Conservation (phyloP, 2,329 filamentous ascomycete genomes). For the Botrytis aclada region DNA sequence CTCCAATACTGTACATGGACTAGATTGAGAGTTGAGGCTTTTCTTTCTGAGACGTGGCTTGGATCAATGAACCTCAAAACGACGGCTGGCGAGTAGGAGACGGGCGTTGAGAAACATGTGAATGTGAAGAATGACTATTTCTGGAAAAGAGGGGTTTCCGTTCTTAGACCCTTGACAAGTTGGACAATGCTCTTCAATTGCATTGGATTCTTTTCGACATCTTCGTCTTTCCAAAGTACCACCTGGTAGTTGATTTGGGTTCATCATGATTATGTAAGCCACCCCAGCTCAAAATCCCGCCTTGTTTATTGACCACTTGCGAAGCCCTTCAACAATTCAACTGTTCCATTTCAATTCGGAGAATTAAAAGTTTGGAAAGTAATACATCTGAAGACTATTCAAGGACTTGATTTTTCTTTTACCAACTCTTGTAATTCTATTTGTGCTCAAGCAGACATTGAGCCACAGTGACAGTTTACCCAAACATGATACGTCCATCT, state of each 20-base stretch:
- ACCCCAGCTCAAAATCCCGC: background rate
- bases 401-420: too few relatives aligned
- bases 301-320: too few relatives aligned
- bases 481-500: too few relatives aligned
- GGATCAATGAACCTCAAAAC: background rate
- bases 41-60: background rate
- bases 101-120: background rate
- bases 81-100: background rate
- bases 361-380: too few relatives aligned
- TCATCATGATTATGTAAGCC: background rate
- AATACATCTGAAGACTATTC: too few relatives aligned
- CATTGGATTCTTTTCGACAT: background rate
- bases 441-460: too few relatives aligned
- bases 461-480: too few relatives aligned
- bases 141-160: background rate
- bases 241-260: background rate
- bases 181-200: background rate
- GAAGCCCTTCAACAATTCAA: too few relatives aligned
- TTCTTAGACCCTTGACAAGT: background rate
- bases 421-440: too few relatives aligned
- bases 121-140: background rate
- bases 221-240: background rate
- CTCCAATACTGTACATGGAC: background rate
- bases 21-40: background rate
- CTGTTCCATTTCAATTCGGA: too few relatives aligned